Base-by-base conservation (phyloP, 2,329 filamentous ascomycete genomes). In the Colletotrichum karsti region DNA sequence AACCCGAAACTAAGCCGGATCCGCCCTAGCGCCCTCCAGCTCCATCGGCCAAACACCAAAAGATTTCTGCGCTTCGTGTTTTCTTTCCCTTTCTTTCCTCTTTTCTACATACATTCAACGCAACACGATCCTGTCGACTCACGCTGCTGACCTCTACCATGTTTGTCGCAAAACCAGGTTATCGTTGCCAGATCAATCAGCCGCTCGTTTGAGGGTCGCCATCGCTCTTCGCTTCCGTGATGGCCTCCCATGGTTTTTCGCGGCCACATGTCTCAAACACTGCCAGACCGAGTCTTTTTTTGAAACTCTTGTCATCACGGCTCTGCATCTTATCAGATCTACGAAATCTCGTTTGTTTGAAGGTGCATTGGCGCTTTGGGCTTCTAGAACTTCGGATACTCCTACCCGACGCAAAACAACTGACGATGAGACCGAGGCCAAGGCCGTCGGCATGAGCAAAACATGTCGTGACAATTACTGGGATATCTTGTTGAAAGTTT, bases 161-260 rank as follows among this genome's bases (percentile, higher is more conserved):
- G 60, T 62, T 67, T 51, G 62, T 63, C 33, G 66, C 66, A 62
- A n/a, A 5, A 41, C 48, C 56, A 69, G 55, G 59, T 33, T 51
- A 59, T 39, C 48, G 67, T 70, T 71, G 67, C 69, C 5, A 71
- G 63, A 71, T 61, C 20, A 70, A 42, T 4, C 15, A 30, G 69
- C 69, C 69, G 63, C 67, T 68, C 60, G 67, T 71, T 71, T 71
- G 81, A 83, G 80, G 81, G 81, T 80, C 78, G 77, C 72, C 77
- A 78, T 74, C 77, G 76, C 74, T 73, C 74, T 76, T 69, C 62
- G 71, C 62, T 67, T 73, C 73, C 74, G 76, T 82, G 78, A 76
- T 77, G 77, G 79, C 78, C 77, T 79, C 81, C 80, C 72, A 83
- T 83, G 81, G 80, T 81, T 79, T 77, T 73, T 74, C 63, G 78